Conservation (phyloP, 2,329 filamentous ascomycete genomes). For the Colletotrichum sp. region DNA sequence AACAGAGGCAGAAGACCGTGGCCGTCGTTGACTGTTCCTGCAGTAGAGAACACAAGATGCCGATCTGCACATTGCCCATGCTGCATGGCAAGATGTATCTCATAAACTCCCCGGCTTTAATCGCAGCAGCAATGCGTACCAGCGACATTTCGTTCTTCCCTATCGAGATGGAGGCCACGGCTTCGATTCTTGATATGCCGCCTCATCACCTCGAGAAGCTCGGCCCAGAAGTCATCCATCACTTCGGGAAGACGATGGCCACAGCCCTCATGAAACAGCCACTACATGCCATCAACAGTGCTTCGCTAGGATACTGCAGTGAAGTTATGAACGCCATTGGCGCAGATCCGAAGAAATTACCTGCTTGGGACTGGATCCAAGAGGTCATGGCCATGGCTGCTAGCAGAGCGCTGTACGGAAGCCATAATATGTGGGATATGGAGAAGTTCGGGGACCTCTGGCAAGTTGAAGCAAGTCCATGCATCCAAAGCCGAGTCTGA, state of each 20-base stretch:
- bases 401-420: constrained; percentile 44
- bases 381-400: constrained; percentile 42
- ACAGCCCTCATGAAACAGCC: constrained; percentile 34
- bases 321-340: constrained; percentile 29
- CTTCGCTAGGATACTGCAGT: constrained; percentile 38
- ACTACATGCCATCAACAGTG: constrained; percentile 38
- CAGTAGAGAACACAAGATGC: constrained; percentile 28
- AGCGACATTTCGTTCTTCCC: constrained; percentile 49
- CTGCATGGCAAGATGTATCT: constrained; percentile 49
- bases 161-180: constrained; percentile 40
- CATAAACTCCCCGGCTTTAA: constrained; percentile 44
- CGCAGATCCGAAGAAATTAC: constrained; percentile 27
- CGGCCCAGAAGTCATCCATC: constrained; percentile 31
- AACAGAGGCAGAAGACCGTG: background rate
- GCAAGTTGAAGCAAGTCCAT: constrained; percentile 25
- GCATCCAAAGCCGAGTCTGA: background rate
- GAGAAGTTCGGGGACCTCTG: constrained; percentile 38
- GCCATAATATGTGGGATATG: constrained; percentile 36
- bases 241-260: constrained; percentile 40
- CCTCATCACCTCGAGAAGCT: constrained; percentile 25
- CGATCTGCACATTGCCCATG: constrained; percentile 51
- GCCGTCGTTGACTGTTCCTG: background rate
- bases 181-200: constrained; percentile 41
- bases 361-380: constrained; percentile 43
- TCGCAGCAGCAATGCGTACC: constrained; percentile 44